Conservation (phyloP, 73 alveolate species). For the Tetrahymena elliotti region DNA sequence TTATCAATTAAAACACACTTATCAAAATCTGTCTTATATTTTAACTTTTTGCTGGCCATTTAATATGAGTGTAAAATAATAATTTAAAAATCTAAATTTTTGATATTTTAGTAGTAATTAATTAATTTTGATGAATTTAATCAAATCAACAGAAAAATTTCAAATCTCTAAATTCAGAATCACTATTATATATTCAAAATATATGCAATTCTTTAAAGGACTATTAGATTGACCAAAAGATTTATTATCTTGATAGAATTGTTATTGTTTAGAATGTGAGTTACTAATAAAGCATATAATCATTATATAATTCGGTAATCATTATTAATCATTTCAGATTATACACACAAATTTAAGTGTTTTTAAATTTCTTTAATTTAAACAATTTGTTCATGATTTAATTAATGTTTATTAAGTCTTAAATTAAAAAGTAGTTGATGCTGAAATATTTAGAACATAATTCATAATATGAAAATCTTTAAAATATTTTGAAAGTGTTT, state of each 20-base stretch:
- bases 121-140: background rate
- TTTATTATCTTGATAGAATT: no score
- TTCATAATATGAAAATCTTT: background rate
- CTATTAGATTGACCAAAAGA: no score
- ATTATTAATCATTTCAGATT: no score
- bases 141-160: background rate
- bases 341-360: background rate
- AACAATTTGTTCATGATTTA: no score
- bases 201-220: no score
- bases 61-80: background rate
- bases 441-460: background rate
- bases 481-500: background rate
- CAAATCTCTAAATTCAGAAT: background rate
- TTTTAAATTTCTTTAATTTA: no score
- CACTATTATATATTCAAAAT: background rate
- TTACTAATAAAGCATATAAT: no score
- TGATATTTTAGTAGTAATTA: background rate
- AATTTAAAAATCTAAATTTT: background rate
- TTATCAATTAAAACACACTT: conserved; percentile 82
- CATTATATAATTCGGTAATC: no score
- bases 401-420: background rate
- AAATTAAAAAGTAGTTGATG: background rate
- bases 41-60: conserved; percentile 46
- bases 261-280: no score
- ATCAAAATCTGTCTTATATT: conserved; percentile 93